Base-by-base conservation (phyloP, 2,329 filamentous ascomycete genomes). In the Aspergillus fischeri region DNA sequence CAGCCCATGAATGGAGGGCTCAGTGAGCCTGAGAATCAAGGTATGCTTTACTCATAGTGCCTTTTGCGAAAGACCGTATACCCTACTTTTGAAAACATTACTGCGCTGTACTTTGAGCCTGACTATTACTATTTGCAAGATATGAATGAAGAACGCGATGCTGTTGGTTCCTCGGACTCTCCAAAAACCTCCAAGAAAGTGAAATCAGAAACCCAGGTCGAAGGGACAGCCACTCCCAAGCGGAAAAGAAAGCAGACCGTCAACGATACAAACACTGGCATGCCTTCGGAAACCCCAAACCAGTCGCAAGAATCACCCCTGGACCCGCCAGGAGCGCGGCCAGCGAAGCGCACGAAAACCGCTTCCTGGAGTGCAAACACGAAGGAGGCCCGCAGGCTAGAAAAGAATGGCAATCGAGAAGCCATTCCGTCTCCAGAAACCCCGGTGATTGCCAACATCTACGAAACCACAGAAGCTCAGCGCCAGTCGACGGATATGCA, bases 331-430 rank as follows among this genome's bases (percentile, higher is more conserved):
- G 44, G 49, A n/a, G 35, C 61, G 21, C 64, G 60, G 2, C 57
- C 62, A 11, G 44, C 55, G 32, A 73, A 72, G 58, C 68, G 70
- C 51, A 73, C 68, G 54, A 68, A 66, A 28, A 51, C 61, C 3
- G 52, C 57, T 11, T 62, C 67, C 21, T 49, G 52, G 14, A 28
- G 17, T 20, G 56, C 63, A 21, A 62, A 60, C 27, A 52, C 55
- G 27, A 62, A 58, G 35, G 59, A 59, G 27, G 53, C 38, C 20
- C 53, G 54, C 32, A 61, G 57, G 29, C 51, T 57, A 20, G 49
- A 57, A 24, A 47, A 27, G 24, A 47, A 47, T 21, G 24, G 21
- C 44, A 25, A 3, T 7, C 10, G 5, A 2, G 21, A 24, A 27
- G 21, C 44, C 10, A 47, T 14, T 47, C 4, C 44, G 5, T n/a